Base-by-base conservation (phyloP, 1,139 yeast genomes). In the Debaryomyces udenii region DNA sequence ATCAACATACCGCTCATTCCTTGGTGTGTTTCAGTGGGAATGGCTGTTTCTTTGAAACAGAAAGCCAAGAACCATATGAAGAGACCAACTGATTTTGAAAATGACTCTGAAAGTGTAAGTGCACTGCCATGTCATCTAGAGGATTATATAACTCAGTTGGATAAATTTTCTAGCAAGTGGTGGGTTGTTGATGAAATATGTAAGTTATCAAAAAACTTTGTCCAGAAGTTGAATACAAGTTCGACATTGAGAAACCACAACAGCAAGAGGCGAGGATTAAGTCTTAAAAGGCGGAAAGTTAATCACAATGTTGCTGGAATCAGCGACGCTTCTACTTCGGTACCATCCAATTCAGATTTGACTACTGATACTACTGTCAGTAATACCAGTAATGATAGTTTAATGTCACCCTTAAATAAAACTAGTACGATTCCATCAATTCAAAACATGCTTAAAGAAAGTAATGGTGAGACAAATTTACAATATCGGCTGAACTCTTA, bases 181-280 rank as follows among this genome's bases (percentile, higher is more conserved):
- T 59, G 60, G 59, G 53, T 61, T 20, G 63, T 63, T 10, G 68
- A 62, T 35, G 68, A 63, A 40, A 55, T 62, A 36, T 55, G 57
- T 34, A 47, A 53, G 32, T 45, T 62, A 27, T 50, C 62, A 4
- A 47, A 50, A 31, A 64, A 60, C 24, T 62, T 62, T 40, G 43
- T 55, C 4, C 49, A 51, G 13, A 51, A 56, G 39, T 44, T 62
- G 35, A 34, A 16, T 34, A 27, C 23, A 26, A 26, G 26, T 10
- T 26, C 37, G 11, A 27, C 31, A 16, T 17, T 34, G 14, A 24
- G 24, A 11, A 16, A 34, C 15, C 24, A 27, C 9, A 14, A 17
- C n/a, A 26, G 16, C 9, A 27, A 26, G n/a, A 30, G 13, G 11
- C 5, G 10, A 16, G 16, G 3, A 3, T 26, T 13, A 4, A 2